These are phyloP conservation scores for Ustilago crameri DNA, from an alignment of 1,284 basidiomycete species.

Conservation along the genomic window DNA sequence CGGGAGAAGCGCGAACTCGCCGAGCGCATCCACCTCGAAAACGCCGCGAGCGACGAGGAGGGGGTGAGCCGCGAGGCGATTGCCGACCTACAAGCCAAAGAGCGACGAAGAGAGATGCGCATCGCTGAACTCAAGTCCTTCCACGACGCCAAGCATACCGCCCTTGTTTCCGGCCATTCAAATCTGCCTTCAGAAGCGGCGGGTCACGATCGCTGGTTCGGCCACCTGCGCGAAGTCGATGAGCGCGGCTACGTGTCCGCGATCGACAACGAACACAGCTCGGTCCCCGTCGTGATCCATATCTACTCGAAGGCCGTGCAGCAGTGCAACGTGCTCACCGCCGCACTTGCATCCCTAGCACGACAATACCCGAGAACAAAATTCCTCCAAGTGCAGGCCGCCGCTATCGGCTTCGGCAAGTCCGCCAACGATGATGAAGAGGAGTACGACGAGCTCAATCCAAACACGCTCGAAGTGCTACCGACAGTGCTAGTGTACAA, in stretches of 20 bases:
- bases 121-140: conserved; percentile 45
- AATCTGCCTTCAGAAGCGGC: not conserved
- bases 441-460: conserved; percentile 45
- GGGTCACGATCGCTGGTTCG: conserved; percentile 42
- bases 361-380: conserved; percentile 53
- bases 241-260: conserved; percentile 53
- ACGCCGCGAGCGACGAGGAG: conserved; percentile 24
- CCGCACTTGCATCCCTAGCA: conserved; percentile 48
- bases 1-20: conserved; percentile 27
- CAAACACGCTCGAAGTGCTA: conserved; percentile 49
- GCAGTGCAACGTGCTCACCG: conserved; percentile 50
- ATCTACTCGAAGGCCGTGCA: conserved; percentile 58
- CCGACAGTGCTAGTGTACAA: conserved; percentile 59
- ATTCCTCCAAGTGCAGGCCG: conserved; percentile 58
- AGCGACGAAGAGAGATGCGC: conserved; percentile 39
- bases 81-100: conserved; percentile 45
- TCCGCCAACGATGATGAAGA: conserved; percentile 34
- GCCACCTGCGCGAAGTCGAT: conserved; percentile 60
- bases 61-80: conserved; percentile 34
- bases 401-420: conserved; percentile 55
- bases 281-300: conserved; percentile 55
- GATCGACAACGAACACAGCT: conserved; percentile 50
- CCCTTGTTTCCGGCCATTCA: conserved; percentile 10
- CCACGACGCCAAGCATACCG: conserved; percentile 6
- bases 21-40: conserved; percentile 7